phyloP scores from a whole-genome alignment of 495 filamentous ascomycete species.

The Lindgomyces ingoldianus region DNA sequence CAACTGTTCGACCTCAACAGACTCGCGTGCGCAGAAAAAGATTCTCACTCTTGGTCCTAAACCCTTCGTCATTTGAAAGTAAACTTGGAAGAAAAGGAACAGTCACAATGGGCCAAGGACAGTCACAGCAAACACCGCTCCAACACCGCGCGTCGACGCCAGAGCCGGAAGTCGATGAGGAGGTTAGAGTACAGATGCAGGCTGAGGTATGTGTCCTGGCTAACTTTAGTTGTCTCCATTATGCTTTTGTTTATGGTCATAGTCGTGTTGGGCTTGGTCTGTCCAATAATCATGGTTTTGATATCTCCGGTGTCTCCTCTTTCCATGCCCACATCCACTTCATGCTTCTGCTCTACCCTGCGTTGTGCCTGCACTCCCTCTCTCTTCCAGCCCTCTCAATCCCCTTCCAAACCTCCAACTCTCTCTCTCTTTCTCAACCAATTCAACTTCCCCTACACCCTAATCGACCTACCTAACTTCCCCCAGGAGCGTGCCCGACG shows the following conservation, averaged over 20 bases:
- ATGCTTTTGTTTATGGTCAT: background rate
- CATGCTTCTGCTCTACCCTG: too few relatives aligned
- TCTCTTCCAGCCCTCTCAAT: too few relatives aligned
- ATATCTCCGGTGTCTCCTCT: too few relatives aligned
- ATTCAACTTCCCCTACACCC: background rate
- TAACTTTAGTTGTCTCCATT: background rate
- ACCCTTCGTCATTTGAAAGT: background rate
- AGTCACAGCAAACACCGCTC: background rate
- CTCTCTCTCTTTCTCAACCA: background rate
- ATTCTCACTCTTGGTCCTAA: background rate
- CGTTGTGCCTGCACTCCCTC: too few relatives aligned
- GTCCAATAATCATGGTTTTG: too few relatives aligned
- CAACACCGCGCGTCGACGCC: constrained; percentile 14
- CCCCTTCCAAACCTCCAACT: too few relatives aligned
- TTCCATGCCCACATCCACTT: too few relatives aligned
- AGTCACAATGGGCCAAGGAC: constrained; percentile 6
- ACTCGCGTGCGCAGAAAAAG: too few relatives aligned
- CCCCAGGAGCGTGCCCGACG: constrained; percentile 25
- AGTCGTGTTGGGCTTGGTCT: too few relatives aligned
- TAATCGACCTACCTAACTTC: background rate
- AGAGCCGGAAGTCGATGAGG: constrained; percentile 14
- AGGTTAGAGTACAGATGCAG: constrained; percentile 3
- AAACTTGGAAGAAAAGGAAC: background rate
- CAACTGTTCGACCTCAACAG: too few relatives aligned
- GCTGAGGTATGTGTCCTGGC: constrained; percentile 15